Evolutionary conservation across 2,329 filamentous ascomycete genomes (phyloP).

Genomic region (Pseudogymnoascus sp.): DNA sequence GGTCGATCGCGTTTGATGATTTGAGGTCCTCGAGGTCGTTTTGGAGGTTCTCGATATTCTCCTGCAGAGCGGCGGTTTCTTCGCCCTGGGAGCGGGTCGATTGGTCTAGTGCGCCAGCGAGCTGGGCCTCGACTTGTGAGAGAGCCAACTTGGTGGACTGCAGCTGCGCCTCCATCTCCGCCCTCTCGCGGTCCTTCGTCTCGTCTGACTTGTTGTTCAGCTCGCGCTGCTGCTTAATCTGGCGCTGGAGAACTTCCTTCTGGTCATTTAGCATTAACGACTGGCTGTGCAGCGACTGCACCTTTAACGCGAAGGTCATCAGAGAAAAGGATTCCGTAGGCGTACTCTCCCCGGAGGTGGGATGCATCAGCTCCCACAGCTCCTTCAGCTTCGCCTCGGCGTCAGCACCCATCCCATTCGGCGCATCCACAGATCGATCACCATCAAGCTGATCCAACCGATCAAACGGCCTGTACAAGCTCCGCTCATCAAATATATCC

Average conservation of each 20-base stretch:
- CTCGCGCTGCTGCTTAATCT: conserved; percentile 92
- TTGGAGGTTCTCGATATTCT: background rate
- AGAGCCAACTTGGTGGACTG: conserved; percentile 30
- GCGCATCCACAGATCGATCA: conserved; percentile 11
- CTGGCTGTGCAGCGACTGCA: conserved; percentile 70
- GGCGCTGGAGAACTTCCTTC: conserved; percentile 77
- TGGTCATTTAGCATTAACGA: conserved; percentile 76
- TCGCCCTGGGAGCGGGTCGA: background rate
- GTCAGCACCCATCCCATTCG: conserved; percentile 38
- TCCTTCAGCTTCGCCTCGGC: conserved; percentile 44
- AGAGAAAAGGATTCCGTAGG: conserved; percentile 59
- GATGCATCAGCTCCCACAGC: conserved; percentile 44
- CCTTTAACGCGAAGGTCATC: conserved; percentile 65
- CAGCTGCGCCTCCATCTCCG: conserved; percentile 48
- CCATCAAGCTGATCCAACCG: conserved; percentile 43
- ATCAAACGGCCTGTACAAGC: conserved; percentile 62
- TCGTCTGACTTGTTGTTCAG: conserved; percentile 80
- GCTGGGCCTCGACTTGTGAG: conserved; percentile 21
- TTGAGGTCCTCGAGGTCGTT: conserved; percentile 19
- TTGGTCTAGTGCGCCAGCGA: conserved; percentile 25
- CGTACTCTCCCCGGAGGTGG: conserved; percentile 42
- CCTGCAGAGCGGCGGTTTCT: background rate
- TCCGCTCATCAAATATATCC: conserved; percentile 67
- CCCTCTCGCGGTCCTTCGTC: conserved; percentile 57
- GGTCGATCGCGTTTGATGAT: conserved; percentile 21